Evolutionary conservation across 139 green algal species (phyloP).

Genomic region (Nannochloris sp.): DNA sequence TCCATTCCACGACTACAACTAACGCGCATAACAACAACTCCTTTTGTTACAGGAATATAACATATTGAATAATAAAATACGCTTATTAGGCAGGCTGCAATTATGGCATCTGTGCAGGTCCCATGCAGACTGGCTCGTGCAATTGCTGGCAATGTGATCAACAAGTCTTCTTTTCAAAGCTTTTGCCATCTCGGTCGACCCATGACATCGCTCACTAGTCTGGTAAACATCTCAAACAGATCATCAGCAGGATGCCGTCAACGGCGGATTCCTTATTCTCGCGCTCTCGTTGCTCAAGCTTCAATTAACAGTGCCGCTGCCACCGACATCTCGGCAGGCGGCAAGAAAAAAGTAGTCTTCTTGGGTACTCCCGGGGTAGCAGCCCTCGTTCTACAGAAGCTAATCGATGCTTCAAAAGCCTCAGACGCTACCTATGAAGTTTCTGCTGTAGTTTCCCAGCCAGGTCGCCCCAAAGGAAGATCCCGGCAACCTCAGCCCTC

Average conservation of each 20-base stretch:
- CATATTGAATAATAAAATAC: background rate
- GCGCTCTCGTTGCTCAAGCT: too few species aligned
- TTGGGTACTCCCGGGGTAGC: slow-evolving; percentile 79
- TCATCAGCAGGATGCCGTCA: background rate
- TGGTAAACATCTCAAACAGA: background rate
- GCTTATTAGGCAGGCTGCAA: too few species aligned
- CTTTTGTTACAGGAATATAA: too few species aligned
- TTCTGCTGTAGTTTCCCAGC: slow-evolving; percentile 74
- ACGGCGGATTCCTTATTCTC: too few species aligned
- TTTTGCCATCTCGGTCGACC: background rate
- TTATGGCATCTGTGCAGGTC: background rate
- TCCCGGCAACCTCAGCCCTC: slow-evolving; percentile 46
- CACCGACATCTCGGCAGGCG: too few species aligned
- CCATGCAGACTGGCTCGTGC: background rate
- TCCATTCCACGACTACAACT: too few species aligned
- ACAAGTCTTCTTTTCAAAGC: background rate
- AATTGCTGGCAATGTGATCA: background rate
- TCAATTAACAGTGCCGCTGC: too few species aligned
- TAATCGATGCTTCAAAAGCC: slow-evolving; percentile 47
- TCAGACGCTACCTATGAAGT: slow-evolving; percentile 57
- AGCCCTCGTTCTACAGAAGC: slow-evolving; percentile 51
- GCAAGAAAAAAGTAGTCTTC: slow-evolving; percentile 56
- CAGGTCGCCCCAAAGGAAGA: slow-evolving; percentile 55
- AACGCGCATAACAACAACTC: too few species aligned
- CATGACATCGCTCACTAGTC: background rate